A percentile compares a stretch with the other conserved stretches of the same genome.
Conservation (phyloP, 495 filamentous ascomycete genomes). For the Penicillium ochrochloron region DNA sequence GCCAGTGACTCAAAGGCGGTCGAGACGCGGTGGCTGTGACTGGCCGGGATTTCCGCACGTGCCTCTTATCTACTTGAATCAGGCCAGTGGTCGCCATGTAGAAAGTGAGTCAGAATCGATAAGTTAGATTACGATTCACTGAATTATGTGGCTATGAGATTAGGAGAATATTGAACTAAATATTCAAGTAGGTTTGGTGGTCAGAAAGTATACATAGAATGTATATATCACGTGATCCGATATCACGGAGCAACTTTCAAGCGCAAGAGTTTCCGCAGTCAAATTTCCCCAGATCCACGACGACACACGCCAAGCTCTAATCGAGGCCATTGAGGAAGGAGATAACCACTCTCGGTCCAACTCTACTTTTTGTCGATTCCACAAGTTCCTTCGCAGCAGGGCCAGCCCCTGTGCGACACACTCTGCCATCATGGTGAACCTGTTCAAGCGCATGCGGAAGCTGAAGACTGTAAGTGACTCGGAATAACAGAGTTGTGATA, state of each 20-base stretch:
- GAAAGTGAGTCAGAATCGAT: neutral
- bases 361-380: neutral
- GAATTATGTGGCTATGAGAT: neutral
- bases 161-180: neutral
- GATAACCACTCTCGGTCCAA: neutral
- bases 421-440: conserved; percentile 68
- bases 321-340: conserved; percentile 9
- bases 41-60: conserved; percentile 15
- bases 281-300: conserved; percentile 36
- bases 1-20: conserved; percentile 29
- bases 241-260: conserved; percentile 39
- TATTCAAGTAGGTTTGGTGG: neutral
- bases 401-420: conserved; percentile 29
- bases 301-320: conserved; percentile 10
- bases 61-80: conserved; percentile 6
- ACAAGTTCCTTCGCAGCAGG: conserved; percentile 17
- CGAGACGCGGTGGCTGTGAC: conserved; percentile 5
- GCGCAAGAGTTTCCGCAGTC: conserved; percentile 28
- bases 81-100: neutral
- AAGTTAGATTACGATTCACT: neutral
- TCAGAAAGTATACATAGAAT: neutral
- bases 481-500: neutral
- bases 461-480: conserved; percentile 68
- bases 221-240: conserved; percentile 28
- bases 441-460: conserved; percentile 77